These are phyloP conservation scores for Trichoderma reesei DNA, from an alignment of 495 filamentous ascomycete species.

Conservation along the genomic window DNA sequence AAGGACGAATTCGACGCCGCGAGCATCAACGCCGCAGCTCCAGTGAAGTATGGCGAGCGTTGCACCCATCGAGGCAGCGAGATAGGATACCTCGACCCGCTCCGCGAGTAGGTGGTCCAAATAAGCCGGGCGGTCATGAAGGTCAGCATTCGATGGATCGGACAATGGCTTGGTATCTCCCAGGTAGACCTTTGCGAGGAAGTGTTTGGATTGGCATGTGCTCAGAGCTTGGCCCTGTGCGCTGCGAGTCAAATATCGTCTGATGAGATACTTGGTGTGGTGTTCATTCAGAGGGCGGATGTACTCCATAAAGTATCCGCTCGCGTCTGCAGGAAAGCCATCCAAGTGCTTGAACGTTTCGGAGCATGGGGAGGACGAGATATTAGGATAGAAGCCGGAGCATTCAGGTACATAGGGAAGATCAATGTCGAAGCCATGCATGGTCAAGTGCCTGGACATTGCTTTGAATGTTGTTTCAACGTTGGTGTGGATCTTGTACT, in stretches of 20 bases:
- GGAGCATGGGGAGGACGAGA: background rate
- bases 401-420: background rate
- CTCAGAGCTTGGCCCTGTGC: background rate
- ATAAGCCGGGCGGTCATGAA: background rate
- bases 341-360: background rate
- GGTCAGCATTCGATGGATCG: background rate
- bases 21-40: constrained; percentile 1
- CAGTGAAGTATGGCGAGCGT: constrained; percentile 2
- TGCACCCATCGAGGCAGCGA: constrained; percentile 1
- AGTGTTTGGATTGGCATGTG: constrained; percentile 3
- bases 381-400: background rate
- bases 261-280: constrained; percentile 1
- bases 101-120: background rate
- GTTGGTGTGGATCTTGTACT: background rate
- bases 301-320: constrained; percentile 4
- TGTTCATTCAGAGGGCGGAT: constrained; percentile 1
- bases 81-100: constrained; percentile 2
- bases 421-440: background rate
- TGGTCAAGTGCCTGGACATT: background rate
- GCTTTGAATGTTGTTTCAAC: background rate
- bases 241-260: background rate
- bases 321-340: background rate
- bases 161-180: background rate
- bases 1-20: background rate
- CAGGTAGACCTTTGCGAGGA: constrained; percentile 4